phyloP scores from a whole-genome alignment of 2,329 filamentous ascomycete species.

The Alternaria longipes region DNA sequence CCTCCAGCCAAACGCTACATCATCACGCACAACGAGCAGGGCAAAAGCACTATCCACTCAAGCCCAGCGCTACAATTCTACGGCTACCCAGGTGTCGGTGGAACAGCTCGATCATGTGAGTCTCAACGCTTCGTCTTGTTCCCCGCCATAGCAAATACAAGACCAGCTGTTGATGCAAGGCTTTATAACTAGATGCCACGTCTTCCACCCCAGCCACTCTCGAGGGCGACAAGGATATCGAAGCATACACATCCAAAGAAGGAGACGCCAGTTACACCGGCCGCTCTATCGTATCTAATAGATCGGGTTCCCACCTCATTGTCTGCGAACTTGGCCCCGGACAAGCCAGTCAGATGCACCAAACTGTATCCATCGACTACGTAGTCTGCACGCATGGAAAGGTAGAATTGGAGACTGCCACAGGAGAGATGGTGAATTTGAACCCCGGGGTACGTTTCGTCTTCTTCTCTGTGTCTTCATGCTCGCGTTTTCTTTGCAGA shows the following conservation, averaged over 20 bases:
- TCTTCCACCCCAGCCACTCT: constrained; percentile 52
- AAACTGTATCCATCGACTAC: constrained; percentile 31
- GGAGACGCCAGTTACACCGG: constrained; percentile 15
- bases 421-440: constrained; percentile 24
- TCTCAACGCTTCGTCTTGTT: neutral
- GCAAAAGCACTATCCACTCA: constrained; percentile 52
- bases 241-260: constrained; percentile 38
- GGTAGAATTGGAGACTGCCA: constrained; percentile 29
- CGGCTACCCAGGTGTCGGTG: neutral
- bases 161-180: neutral
- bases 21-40: constrained; percentile 43
- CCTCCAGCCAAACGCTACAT: constrained; percentile 49
- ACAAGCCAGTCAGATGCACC: constrained; percentile 24
- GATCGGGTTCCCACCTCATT: constrained; percentile 11
- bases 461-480: neutral
- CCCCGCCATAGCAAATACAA: neutral
- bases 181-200: constrained; percentile 50
- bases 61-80: constrained; percentile 28
- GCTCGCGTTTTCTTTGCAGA: neutral
- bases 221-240: constrained; percentile 54
- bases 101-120: constrained; percentile 2
- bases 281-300: constrained; percentile 25
- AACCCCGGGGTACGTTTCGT: constrained; percentile 18
- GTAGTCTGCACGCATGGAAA: constrained; percentile 30
- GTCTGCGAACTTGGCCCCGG: constrained; percentile 29